A percentile compares a stretch with the other conserved stretches of the same genome.
Conservation (phyloP, 208 protist species). For the Trichomonas gallinae region DNA sequence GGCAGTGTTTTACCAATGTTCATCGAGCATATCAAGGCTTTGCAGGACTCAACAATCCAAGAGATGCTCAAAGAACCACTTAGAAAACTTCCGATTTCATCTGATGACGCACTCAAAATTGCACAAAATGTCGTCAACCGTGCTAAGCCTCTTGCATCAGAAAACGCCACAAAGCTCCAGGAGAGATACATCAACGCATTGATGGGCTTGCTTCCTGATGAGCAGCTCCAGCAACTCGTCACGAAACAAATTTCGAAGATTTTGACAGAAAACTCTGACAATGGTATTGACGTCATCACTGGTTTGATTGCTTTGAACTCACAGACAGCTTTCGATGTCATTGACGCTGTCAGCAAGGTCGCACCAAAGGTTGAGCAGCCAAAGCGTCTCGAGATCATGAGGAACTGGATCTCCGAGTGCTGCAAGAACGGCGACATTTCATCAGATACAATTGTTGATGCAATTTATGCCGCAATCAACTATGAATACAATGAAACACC, state of each 20-base stretch:
- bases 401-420: background rate
- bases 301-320: background rate
- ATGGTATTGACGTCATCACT: background rate
- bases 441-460: background rate
- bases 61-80: background rate
- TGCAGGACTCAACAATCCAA: background rate
- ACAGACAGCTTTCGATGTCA: background rate
- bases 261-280: background rate
- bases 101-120: background rate
- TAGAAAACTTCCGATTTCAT: background rate
- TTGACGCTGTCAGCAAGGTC: background rate
- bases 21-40: background rate
- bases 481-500: background rate
- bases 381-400: background rate
- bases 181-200: background rate
- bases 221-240: background rate
- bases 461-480: background rate
- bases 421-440: background rate
- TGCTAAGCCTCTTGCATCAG: background rate
- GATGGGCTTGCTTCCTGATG: background rate
- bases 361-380: background rate
- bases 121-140: background rate
- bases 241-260: background rate
- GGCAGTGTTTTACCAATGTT: background rate
- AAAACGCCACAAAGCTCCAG: background rate